Conservation (phyloP, 306 rosid species). For the Rubus idaeus region DNA sequence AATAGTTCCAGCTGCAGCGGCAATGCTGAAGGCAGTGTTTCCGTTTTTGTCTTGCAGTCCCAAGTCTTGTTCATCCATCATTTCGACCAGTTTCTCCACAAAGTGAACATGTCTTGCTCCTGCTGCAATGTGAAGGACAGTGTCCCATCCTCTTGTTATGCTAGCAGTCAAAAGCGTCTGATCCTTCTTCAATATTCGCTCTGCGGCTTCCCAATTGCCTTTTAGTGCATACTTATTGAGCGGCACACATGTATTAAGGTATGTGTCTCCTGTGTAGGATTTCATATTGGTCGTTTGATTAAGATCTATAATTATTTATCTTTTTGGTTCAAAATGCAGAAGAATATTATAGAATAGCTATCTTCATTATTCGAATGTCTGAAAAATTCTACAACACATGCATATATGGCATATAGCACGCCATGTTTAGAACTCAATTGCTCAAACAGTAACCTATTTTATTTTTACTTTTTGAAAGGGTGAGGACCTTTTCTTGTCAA, state of each 20-base stretch:
- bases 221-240: slow-evolving; percentile 4
- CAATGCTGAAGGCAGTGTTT: slow-evolving; percentile 12
- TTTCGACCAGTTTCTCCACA: slow-evolving; percentile 12
- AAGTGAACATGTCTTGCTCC: neutral
- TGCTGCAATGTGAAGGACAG: slow-evolving; percentile 21
- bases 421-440: no score
- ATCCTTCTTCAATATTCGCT: neutral
- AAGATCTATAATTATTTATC: no score
- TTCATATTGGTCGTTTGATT: no score
- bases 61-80: neutral
- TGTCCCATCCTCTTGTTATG: neutral
- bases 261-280: neutral
- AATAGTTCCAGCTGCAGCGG: slow-evolving; percentile 13
- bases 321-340: no score
- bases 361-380: no score
- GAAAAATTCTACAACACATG: no score
- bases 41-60: neutral
- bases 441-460: no score
- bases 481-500: no score
- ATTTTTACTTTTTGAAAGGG: no score
- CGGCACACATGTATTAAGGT: neutral
- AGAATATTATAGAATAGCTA: no score
- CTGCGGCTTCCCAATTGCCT: slow-evolving; percentile 10
- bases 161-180: neutral
- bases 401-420: no score